These are phyloP conservation scores for Rhizopogon roseolus DNA, from an alignment of 768 basidiomycete species.

Conservation along the genomic window DNA sequence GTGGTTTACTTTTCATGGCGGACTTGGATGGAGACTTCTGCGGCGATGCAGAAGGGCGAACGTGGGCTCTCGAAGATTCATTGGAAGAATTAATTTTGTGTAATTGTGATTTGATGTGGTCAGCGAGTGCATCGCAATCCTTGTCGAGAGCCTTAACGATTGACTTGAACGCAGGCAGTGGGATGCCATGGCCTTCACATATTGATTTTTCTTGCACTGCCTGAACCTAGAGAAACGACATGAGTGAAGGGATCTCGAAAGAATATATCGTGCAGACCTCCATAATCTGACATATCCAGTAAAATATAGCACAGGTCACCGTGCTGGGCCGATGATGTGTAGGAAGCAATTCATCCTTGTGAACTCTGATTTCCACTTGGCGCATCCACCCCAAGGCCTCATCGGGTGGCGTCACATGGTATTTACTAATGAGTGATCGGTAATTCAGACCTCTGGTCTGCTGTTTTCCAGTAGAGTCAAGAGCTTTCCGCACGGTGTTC, in stretches of 20 bases:
- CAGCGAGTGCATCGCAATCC: conserved; percentile 19
- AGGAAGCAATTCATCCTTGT: conserved; percentile 10
- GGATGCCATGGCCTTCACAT: conserved; percentile 12
- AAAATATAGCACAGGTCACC: conserved; percentile 38
- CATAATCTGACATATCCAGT: conserved; percentile 38
- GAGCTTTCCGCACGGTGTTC: conserved; percentile 15
- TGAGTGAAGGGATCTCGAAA: neutral
- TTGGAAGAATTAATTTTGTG: neutral
- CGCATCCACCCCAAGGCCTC: conserved; percentile 28
- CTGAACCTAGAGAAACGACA: conserved; percentile 10
- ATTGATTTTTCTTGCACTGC: conserved; percentile 16
- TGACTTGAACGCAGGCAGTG: conserved; percentile 13
- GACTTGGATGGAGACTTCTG: conserved; percentile 17
- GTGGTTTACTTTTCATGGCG: conserved; percentile 10
- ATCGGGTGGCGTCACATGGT: conserved; percentile 12
- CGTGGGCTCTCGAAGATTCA: neutral
- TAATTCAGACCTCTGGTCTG: conserved; percentile 18
- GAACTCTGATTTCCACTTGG: conserved; percentile 25
- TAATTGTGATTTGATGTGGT: conserved; percentile 14
- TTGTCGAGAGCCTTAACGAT: conserved; percentile 16
- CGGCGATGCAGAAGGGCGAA: conserved; percentile 5
- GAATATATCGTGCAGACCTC: conserved; percentile 22
- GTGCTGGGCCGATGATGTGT: conserved; percentile 13
- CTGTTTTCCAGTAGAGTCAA: neutral
- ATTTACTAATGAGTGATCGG: conserved; percentile 24